A percentile compares a stretch with the other conserved stretches of the same genome.
phyloP scores from a whole-genome alignment of 371 early-diverging fungal species.

The Blakeslea trispora region DNA sequence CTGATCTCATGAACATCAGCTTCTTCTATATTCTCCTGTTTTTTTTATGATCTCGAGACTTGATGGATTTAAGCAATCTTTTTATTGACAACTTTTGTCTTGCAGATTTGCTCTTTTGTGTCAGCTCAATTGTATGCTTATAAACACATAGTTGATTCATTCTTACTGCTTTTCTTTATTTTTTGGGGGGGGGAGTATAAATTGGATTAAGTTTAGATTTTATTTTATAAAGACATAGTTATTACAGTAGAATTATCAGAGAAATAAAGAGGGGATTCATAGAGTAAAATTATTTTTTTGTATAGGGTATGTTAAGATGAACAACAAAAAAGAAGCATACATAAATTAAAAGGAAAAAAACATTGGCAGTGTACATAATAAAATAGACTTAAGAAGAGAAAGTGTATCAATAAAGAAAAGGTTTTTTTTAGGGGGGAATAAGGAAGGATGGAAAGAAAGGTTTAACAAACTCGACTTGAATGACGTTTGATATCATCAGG shows the following conservation, averaged over 20 bases:
- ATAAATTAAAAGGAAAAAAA: neutral
- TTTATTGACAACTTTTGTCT: no score
- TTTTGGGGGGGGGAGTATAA: neutral
- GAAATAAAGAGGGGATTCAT: conserved; percentile 3
- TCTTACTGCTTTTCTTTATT: no score
- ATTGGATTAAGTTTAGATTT: no score
- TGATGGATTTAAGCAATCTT: no score
- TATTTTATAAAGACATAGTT: neutral
- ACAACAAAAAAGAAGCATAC: conserved; percentile 7
- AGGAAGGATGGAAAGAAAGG: conserved; percentile 6
- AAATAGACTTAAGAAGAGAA: neutral
- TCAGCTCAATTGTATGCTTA: no score
- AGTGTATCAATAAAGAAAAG: conserved; percentile 1
- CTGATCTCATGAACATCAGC: no score
- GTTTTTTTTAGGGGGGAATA: neutral
- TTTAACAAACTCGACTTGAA: neutral
- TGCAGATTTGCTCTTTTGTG: no score
- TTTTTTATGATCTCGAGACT: no score
- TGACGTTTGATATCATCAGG: conserved; percentile 44
- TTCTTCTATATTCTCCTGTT: no score
- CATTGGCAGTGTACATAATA: conserved; percentile 12
- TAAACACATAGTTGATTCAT: no score
- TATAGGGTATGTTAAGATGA: conserved; percentile 2
- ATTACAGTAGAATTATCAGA: conserved; percentile 5
- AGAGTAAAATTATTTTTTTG: neutral